A percentile compares a stretch with the other conserved stretches of the same genome.
Conservation (phyloP, 495 filamentous ascomycete species). For the Trichoderma reesei region DNA sequence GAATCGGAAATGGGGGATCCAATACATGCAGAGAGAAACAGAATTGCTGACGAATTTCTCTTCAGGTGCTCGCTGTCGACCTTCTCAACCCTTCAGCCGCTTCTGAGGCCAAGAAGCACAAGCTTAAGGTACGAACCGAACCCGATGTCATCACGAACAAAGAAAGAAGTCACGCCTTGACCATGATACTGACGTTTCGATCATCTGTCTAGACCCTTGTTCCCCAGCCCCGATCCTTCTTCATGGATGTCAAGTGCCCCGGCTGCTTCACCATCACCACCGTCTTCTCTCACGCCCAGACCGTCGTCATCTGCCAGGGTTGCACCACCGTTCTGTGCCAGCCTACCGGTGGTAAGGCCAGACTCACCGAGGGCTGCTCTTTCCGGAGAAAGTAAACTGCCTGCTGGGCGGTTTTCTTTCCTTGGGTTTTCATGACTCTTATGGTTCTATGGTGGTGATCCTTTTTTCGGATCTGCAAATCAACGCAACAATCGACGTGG, state of each 20-base stretch:
- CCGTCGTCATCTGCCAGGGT: constrained; percentile 97
- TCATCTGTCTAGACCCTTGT: constrained; percentile 61
- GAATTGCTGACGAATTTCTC: constrained; percentile 29
- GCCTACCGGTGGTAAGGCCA: constrained; percentile 92
- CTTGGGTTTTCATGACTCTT: constrained; percentile 37
- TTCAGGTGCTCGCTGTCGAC: constrained; percentile 98
- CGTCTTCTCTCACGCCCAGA: constrained; percentile 99
- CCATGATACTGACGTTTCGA: not conserved
- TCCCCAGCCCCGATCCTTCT: constrained; percentile 93
- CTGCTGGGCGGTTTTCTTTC: constrained; percentile 36
- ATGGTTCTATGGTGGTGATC: constrained; percentile 26
- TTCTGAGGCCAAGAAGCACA: constrained; percentile 96
- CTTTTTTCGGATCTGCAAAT: constrained; percentile 43
- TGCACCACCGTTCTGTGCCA: constrained; percentile 97
- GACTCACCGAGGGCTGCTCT: constrained; percentile 96
- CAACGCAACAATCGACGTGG: constrained; percentile 19
- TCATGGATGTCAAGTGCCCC: constrained; percentile 99
- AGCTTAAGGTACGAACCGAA: constrained; percentile 81
- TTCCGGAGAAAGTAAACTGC: constrained; percentile 93
- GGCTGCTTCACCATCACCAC: constrained; percentile 99
- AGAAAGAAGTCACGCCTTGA: not conserved
- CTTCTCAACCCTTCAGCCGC: constrained; percentile 95
- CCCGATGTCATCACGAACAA: not conserved
- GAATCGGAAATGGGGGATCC: not conserved
- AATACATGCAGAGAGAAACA: not conserved